Percentiles rank a stretch among this genome's conserved stretches.
phyloP scores from a whole-genome alignment of 192 early-diverging fungal genomes.

The Coemansia sp. region DNA sequence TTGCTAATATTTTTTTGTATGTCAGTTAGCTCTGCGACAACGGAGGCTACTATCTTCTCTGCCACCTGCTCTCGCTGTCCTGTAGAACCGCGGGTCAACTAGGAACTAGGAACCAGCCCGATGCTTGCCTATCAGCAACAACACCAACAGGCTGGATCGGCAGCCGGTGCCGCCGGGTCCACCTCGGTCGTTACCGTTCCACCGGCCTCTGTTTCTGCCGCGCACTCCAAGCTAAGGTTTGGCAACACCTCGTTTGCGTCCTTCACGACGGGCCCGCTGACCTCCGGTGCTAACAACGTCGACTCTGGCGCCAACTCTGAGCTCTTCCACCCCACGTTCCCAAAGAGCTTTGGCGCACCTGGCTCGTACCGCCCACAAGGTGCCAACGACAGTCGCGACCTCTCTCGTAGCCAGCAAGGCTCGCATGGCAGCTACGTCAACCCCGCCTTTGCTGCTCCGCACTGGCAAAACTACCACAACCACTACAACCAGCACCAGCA shows the following conservation, averaged over 20 bases:
- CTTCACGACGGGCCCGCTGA: background rate
- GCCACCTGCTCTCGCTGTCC: background rate
- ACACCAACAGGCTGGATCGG: slow-evolving; percentile 28
- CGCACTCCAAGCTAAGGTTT: slow-evolving; percentile 46
- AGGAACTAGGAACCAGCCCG: slow-evolving; percentile 1
- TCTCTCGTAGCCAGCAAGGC: slow-evolving; percentile 37
- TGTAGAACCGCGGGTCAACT: slow-evolving; percentile 6
- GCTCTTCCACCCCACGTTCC: slow-evolving; percentile 5
- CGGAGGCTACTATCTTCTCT: slow-evolving; percentile 5
- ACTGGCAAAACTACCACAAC: slow-evolving; percentile 49
- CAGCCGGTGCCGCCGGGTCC: slow-evolving; percentile 4
- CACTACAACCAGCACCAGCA: slow-evolving; percentile 38
- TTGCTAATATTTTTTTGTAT: slow-evolving; percentile 5
- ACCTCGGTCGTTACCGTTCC: slow-evolving; percentile 24
- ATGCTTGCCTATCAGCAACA: slow-evolving; percentile 54
- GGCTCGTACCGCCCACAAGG: slow-evolving; percentile 24
- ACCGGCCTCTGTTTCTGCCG: slow-evolving; percentile 33
- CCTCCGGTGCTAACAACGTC: background rate
- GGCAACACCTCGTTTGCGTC: slow-evolving; percentile 32
- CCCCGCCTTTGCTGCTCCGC: slow-evolving; percentile 32
- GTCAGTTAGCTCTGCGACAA: slow-evolving; percentile 4
- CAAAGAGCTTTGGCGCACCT: slow-evolving; percentile 30
- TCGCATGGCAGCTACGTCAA: slow-evolving; percentile 36
- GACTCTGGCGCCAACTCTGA: background rate
- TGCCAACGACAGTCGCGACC: slow-evolving; percentile 12